phyloP scores from a whole-genome alignment of 306 rosid species.

The Datisca glomerata region DNA sequence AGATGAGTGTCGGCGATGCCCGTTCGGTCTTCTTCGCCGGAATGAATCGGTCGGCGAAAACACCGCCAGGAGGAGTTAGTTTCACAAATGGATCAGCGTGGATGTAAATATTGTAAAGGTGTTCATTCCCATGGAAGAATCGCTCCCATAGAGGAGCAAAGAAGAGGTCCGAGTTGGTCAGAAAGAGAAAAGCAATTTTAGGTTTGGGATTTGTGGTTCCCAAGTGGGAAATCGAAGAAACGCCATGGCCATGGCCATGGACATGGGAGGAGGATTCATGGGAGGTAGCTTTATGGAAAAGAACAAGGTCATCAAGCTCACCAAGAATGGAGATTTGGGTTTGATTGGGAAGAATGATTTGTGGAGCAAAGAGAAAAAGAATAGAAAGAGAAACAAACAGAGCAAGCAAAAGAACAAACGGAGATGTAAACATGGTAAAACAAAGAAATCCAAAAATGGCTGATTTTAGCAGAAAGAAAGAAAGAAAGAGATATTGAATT shows the following conservation, averaged over 20 bases:
- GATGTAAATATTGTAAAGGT: slow-evolving; percentile 51
- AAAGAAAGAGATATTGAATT: not conserved
- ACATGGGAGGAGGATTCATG: too few species aligned
- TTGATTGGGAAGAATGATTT: slow-evolving; percentile 10
- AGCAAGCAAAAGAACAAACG: slow-evolving; percentile 20
- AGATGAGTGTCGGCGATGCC: slow-evolving; percentile 36
- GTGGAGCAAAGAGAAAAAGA: slow-evolving; percentile 26
- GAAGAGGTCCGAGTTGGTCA: slow-evolving; percentile 46
- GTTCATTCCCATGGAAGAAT: slow-evolving; percentile 25
- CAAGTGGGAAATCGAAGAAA: slow-evolving; percentile 13
- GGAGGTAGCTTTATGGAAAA: slow-evolving; percentile 26
- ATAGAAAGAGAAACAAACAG: slow-evolving; percentile 28
- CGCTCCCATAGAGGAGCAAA: slow-evolving; percentile 50
- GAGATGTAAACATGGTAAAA: slow-evolving; percentile 29
- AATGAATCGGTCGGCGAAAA: slow-evolving; percentile 36
- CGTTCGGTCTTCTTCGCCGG: slow-evolving; percentile 32
- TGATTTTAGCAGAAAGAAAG: not conserved
- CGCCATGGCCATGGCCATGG: too few species aligned
- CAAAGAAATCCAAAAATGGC: not conserved
- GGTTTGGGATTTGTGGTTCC: slow-evolving; percentile 27
- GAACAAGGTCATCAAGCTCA: slow-evolving; percentile 24
- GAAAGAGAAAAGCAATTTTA: slow-evolving; percentile 63
- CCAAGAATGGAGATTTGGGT: slow-evolving; percentile 6
- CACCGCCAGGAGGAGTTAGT: slow-evolving; percentile 32
- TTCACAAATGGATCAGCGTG: slow-evolving; percentile 42